Conservation (phyloP, 2,329 filamentous ascomycete genomes). For the Lachnellula willkommii region DNA sequence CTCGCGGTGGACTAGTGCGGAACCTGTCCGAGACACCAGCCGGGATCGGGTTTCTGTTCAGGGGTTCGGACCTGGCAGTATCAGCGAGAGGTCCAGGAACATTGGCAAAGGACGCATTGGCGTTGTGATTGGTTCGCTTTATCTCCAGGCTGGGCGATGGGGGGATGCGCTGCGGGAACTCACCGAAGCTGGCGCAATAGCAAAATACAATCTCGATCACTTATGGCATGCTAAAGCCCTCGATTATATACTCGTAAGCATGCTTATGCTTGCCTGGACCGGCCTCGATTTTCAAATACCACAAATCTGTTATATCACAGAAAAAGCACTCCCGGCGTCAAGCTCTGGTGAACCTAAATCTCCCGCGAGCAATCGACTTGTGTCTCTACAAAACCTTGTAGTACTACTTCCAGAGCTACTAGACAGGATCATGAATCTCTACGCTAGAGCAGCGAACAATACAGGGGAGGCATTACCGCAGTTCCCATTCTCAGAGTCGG, state of each 20-base stretch:
- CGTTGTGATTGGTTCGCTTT: constrained; percentile 77
- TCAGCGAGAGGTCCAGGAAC: constrained; percentile 71
- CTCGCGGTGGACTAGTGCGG: constrained; percentile 18
- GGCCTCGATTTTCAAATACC: constrained; percentile 78
- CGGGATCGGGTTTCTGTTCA: constrained; percentile 56
- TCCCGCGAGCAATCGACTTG: constrained; percentile 27
- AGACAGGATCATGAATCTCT: constrained; percentile 69
- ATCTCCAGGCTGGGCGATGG: constrained; percentile 87
- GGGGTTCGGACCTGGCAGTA: constrained; percentile 66
- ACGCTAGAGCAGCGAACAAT: constrained; percentile 58
- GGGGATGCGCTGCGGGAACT: constrained; percentile 80
- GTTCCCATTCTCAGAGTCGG: constrained; percentile 65
- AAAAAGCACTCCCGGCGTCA: constrained; percentile 26
- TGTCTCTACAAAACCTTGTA: constrained; percentile 47
- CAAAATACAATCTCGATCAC: constrained; percentile 79
- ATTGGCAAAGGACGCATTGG: constrained; percentile 75
- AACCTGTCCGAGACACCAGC: constrained; percentile 22
- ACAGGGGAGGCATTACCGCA: constrained; percentile 65
- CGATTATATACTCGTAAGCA: constrained; percentile 76
- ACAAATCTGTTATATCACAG: constrained; percentile 40
- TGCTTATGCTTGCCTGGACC: constrained; percentile 79
- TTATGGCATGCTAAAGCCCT: constrained; percentile 97
- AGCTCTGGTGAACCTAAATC: constrained; percentile 27
- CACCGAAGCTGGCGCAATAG: constrained; percentile 69
- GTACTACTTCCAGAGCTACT: constrained; percentile 65